Conservation (phyloP, 2,329 filamentous ascomycete genomes). For the Colletotrichum abscissum region DNA sequence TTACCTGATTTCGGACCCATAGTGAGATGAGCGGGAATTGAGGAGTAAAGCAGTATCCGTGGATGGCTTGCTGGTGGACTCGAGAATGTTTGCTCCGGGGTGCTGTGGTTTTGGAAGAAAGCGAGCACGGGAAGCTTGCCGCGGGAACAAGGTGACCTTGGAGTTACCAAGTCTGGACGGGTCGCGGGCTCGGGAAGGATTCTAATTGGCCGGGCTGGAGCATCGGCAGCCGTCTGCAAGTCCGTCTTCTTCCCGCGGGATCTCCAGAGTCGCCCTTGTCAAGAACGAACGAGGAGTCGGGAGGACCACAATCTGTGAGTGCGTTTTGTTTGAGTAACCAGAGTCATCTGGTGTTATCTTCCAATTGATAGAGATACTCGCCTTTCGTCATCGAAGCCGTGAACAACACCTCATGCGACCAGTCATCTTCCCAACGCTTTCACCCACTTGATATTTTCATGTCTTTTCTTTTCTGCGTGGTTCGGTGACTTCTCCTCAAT, state of each 20-base stretch:
- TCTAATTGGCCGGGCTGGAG: background rate
- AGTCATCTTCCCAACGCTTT: too few relatives aligned
- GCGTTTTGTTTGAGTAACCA: too few relatives aligned
- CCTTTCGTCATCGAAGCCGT: too few relatives aligned
- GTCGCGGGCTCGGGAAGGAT: background rate
- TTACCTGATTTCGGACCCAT: constrained; percentile 16
- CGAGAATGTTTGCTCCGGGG: background rate
- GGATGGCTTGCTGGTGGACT: background rate
- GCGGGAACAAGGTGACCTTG: constrained; percentile 2
- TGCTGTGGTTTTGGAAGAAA: background rate
- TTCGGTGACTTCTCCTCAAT: too few relatives aligned
- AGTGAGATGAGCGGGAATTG: background rate
- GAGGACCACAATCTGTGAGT: too few relatives aligned
- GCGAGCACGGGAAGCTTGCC: background rate
- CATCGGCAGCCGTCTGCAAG: too few relatives aligned
- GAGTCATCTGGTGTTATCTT: too few relatives aligned
- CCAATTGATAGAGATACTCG: too few relatives aligned
- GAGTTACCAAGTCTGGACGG: background rate
- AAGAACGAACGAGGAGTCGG: too few relatives aligned
- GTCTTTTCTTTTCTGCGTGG: too few relatives aligned
- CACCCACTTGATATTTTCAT: too few relatives aligned
- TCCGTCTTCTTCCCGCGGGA: background rate
- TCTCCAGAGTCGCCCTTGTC: background rate
- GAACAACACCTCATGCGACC: too few relatives aligned
- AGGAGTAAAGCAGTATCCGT: background rate